Percentiles rank a stretch among this genome's conserved stretches.
Evolutionary conservation across 257 asterid genomes (phyloP).

Genomic region (Solanum pinnatisectum): DNA sequence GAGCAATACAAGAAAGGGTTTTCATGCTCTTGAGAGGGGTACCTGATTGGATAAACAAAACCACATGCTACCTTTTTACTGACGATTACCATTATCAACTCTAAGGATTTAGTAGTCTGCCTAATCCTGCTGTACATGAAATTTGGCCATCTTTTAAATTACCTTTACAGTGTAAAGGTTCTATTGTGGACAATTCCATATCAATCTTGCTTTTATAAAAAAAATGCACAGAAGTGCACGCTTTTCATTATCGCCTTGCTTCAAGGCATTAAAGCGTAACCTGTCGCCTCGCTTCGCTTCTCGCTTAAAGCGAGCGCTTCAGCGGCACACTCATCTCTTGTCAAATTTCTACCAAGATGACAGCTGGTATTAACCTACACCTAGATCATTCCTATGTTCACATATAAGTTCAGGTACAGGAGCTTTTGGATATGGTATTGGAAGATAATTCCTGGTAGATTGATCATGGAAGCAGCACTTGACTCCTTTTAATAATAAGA

Average conservation of each 20-base stretch:
- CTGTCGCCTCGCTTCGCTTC: background rate
- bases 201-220: too few relatives aligned
- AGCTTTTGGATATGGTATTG: background rate
- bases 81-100: background rate
- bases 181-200: background rate
- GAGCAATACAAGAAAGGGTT: background rate
- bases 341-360: background rate
- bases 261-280: background rate
- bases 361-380: background rate
- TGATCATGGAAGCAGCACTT: background rate
- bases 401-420: background rate
- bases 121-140: background rate
- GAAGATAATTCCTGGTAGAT: slow-evolving; percentile 3
- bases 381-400: background rate
- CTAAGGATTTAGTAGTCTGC: background rate
- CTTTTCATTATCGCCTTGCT: background rate
- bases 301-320: too few relatives aligned
- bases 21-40: background rate
- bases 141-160: background rate
- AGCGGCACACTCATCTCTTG: background rate
- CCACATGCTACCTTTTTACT: background rate
- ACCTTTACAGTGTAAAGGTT: background rate
- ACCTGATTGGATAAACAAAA: background rate
- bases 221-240: background rate
- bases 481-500: background rate